phyloP scores from a whole-genome alignment of 495 filamentous ascomycete species.

The Neurospora sp. region DNA sequence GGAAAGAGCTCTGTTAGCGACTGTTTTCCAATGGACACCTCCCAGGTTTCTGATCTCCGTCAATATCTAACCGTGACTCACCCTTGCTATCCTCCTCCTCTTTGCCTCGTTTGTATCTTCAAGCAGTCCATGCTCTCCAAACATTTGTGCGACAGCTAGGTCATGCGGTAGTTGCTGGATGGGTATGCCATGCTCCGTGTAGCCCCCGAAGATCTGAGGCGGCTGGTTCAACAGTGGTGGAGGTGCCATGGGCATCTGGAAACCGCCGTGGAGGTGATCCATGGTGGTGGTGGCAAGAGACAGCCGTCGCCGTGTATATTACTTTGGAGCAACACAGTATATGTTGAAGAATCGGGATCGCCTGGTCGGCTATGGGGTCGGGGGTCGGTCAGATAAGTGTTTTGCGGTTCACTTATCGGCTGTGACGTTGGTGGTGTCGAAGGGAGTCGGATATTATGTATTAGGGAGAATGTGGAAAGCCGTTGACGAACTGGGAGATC shows the following conservation, averaged over 20 bases:
- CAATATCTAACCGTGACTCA: slow-evolving; percentile 28
- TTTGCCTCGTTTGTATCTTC: slow-evolving; percentile 79
- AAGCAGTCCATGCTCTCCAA: slow-evolving; percentile 45
- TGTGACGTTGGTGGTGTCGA: background rate
- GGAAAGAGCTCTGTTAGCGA: slow-evolving; percentile 9
- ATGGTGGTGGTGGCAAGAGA: slow-evolving; percentile 19
- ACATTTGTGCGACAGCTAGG: slow-evolving; percentile 47
- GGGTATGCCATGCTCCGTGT: slow-evolving; percentile 49
- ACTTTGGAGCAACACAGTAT: background rate
- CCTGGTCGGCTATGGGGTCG: background rate
- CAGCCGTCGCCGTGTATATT: slow-evolving; percentile 1
- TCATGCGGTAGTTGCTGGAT: slow-evolving; percentile 40
- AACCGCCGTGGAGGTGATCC: slow-evolving; percentile 39
- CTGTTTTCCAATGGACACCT: background rate
- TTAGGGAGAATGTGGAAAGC: background rate
- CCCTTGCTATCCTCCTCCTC: slow-evolving; percentile 84
- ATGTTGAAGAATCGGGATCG: background rate
- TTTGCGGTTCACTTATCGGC: background rate
- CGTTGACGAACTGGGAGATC: background rate
- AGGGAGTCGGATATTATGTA: background rate
- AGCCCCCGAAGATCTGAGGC: slow-evolving; percentile 60
- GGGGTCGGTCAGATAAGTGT: background rate
- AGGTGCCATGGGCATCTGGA: slow-evolving; percentile 42
- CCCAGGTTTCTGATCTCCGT: background rate
- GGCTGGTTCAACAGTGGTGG: slow-evolving; percentile 55